Percentiles rank a stretch among this genome's conserved stretches.
phyloP scores from a whole-genome alignment of 257 asterid species.

The Solanum dulcamara region DNA sequence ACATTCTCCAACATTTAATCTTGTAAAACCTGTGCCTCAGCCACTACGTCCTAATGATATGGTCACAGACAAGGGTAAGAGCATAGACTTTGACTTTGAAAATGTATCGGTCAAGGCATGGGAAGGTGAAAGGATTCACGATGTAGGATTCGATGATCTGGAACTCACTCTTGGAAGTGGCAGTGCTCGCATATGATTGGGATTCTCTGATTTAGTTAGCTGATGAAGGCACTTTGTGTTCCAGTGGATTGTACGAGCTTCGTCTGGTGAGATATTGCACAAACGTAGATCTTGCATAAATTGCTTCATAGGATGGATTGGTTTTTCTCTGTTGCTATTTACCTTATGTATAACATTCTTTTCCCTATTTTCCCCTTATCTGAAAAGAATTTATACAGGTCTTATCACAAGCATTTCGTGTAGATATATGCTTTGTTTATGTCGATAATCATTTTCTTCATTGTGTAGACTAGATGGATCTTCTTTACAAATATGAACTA shows the following conservation, averaged over 20 bases:
- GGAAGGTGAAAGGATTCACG: slow-evolving; percentile 18
- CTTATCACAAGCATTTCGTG: slow-evolving; percentile 11
- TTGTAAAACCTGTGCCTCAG: slow-evolving; percentile 4
- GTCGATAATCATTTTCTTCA: not conserved
- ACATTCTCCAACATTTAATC: slow-evolving; percentile 28
- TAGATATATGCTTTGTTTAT: slow-evolving; percentile 8
- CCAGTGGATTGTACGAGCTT: not conserved
- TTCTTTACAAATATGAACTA: not conserved
- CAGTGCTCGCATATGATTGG: not conserved
- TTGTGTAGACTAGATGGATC: slow-evolving; percentile 11
- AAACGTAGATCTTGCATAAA: not conserved
- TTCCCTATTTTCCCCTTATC: not conserved
- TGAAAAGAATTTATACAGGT: slow-evolving; percentile 5
- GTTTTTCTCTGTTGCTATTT: not conserved
- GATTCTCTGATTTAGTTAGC: not conserved
- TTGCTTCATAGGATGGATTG: slow-evolving; percentile 7
- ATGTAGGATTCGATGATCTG: slow-evolving; percentile 10
- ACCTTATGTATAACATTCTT: not conserved
- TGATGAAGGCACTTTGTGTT: not conserved
- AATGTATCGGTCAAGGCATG: slow-evolving; percentile 12
- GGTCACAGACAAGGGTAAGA: slow-evolving; percentile 1
- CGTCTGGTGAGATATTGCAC: not conserved
- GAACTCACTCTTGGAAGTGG: slow-evolving; percentile 26
- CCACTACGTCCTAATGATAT: not conserved
- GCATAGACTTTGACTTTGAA: slow-evolving; percentile 3